Evolutionary conservation across 1,139 yeast species (phyloP).

Genomic region (Spathaspora sp.): DNA sequence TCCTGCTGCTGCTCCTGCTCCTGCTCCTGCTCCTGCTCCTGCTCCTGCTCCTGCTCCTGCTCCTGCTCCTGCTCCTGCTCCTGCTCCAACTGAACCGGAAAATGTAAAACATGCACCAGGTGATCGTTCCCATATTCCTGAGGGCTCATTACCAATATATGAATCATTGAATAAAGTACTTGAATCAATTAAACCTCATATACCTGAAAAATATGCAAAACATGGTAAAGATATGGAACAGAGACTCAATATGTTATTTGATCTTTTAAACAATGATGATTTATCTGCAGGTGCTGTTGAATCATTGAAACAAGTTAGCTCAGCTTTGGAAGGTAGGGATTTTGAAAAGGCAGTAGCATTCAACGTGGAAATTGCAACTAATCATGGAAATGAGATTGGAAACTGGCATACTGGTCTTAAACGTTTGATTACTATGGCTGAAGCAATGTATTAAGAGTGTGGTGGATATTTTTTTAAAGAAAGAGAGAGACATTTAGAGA

Average conservation of each 20-base stretch:
- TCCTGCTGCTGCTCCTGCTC: slow-evolving; percentile 14
- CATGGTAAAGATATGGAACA: slow-evolving; percentile 83
- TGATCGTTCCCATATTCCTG: slow-evolving; percentile 70
- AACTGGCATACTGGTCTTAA: slow-evolving; percentile 94
- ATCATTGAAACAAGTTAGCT: slow-evolving; percentile 52
- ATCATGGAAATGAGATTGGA: slow-evolving; percentile 74
- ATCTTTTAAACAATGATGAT: slow-evolving; percentile 76
- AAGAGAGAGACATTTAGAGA: background rate
- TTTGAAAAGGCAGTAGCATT: slow-evolving; percentile 58
- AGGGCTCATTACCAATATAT: slow-evolving; percentile 56
- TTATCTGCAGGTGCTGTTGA: slow-evolving; percentile 56
- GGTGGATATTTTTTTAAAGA: background rate
- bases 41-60: slow-evolving; percentile 11
- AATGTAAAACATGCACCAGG: slow-evolving; percentile 59
- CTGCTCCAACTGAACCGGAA: slow-evolving; percentile 15
- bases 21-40: slow-evolving; percentile 15
- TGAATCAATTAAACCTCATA: slow-evolving; percentile 63
- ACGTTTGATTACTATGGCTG: slow-evolving; percentile 78
- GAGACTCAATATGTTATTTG: slow-evolving; percentile 74
- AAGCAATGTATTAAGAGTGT: slow-evolving; percentile 35
- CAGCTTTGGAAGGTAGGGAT: slow-evolving; percentile 53
- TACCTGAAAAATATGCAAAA: slow-evolving; percentile 72
- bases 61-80: slow-evolving; percentile 19
- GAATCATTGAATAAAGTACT: slow-evolving; percentile 54
- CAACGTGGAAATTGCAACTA: slow-evolving; percentile 62